Evolutionary conservation across 2,329 filamentous ascomycete species (phyloP).

Genomic region (Aspergillus neoniger): DNA sequence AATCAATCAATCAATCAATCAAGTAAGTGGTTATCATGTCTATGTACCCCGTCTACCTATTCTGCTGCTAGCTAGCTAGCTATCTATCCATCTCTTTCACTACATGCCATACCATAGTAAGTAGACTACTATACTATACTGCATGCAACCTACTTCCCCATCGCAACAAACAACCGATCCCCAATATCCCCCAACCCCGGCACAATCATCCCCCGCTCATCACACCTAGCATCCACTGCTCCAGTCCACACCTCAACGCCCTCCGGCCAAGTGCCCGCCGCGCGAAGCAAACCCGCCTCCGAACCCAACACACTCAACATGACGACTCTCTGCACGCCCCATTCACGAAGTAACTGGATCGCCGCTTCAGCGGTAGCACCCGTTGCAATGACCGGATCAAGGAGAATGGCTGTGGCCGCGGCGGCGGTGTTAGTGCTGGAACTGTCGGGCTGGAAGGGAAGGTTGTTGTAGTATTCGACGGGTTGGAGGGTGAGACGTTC

Average conservation of each 20-base stretch:
- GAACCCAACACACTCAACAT: conserved; percentile 76
- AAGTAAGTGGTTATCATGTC: neutral
- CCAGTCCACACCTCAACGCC: conserved; percentile 71
- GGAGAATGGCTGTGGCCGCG: conserved; percentile 72
- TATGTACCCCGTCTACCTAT: neutral
- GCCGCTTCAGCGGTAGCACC: conserved; percentile 87
- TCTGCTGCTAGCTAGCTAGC: neutral
- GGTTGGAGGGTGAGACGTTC: conserved; percentile 83
- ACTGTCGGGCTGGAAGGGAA: conserved; percentile 63
- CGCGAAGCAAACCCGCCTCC: conserved; percentile 66
- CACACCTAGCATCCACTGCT: conserved; percentile 71
- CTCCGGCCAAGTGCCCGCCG: conserved; percentile 73
- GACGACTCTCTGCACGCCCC: conserved; percentile 82
- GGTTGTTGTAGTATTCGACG: conserved; percentile 97
- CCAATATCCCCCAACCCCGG: conserved; percentile 89
- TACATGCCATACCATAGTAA: too few species aligned
- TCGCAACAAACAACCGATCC: conserved; percentile 83
- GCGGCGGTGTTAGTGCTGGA: conserved; percentile 43
- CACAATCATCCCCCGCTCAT: conserved; percentile 83
- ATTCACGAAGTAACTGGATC: conserved; percentile 84
- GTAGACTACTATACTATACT: too few species aligned
- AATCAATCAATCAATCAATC: too few species aligned
- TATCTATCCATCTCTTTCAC: neutral
- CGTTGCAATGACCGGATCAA: conserved; percentile 92
- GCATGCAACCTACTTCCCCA: conserved; percentile 66